Evolutionary conservation across 352 stramenopile species (phyloP), one percentile per base, ranked within the genome.

Genomic region (Phytophthora foliorum): DNA sequence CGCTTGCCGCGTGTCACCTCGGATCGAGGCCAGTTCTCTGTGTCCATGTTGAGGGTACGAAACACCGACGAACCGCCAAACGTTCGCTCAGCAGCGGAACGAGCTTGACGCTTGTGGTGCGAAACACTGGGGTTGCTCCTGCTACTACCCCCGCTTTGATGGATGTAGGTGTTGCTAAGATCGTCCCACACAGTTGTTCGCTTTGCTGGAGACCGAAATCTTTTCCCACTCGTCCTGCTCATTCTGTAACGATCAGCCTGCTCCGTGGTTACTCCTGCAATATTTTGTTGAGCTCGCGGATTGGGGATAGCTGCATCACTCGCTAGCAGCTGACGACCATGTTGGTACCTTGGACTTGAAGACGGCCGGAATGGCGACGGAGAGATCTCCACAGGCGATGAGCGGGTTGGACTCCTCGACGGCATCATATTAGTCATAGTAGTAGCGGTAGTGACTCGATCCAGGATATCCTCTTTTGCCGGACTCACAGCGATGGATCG

Each of bases 211-310:
- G 62, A 76, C 25, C 67, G 61, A n/a, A 75, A 58, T 25, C 67
- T 60, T 53, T 79, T 79, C 10, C 71, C 71, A 53, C 71, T 79
- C 19, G 57, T 63, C 13, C 49, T 52, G 31, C 24, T 70, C 72
- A 79, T 79, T 51, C 72, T 57, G 48, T 71, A 72, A 7, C 63
- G 67, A 57, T 81, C 74, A 6, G 67, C 70, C 13, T 71, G 57
- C 31, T 67, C 55, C 6, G 74, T 81, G 14, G 70, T 67, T 21
- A 81, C 56, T 29, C 74, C 74, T 11, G 74, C 74, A 51, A 39
- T 66, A 42, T 53, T 54, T 16, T 27, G 19, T 57, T 61, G 54
- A 22, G 31, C 14, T 32, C 41, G 50, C 59, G 55, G 24, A 34
- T 36, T 59, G 0, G 66, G 55, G 17, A 68, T 31, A 6, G 55